Conservation (phyloP, 2,329 filamentous ascomycete genomes). For the Fusarium aywerte region DNA sequence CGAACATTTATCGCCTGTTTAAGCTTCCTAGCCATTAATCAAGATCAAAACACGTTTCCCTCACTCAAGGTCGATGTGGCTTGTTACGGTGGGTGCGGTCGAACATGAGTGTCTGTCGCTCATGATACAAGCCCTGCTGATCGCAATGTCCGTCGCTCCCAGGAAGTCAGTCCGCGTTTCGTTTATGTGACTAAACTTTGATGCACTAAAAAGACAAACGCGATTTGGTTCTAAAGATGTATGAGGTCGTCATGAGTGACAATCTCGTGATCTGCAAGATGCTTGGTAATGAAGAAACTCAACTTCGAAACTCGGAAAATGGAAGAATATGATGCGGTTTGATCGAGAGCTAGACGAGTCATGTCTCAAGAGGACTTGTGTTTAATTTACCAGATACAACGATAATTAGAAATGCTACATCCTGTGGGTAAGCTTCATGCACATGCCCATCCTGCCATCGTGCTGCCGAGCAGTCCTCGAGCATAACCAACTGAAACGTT, state of each 20-base stretch:
- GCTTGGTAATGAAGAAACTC: neutral
- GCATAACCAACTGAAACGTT: neutral
- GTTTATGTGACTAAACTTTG: neutral
- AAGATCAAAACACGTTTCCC: neutral
- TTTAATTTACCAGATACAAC: neutral
- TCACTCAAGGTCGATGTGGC: too few species aligned
- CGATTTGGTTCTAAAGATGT: neutral
- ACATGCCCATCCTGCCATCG: neutral
- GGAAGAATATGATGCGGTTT: neutral
- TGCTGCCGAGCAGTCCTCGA: neutral
- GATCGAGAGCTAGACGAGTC: neutral
- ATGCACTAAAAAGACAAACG: neutral
- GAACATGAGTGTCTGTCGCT: neutral
- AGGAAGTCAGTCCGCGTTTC: too few species aligned
- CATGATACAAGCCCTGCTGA: neutral
- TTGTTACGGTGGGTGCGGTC: neutral
- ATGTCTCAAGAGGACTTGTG: too few species aligned
- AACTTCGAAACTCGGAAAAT: neutral
- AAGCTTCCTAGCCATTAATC: neutral
- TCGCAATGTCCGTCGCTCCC: neutral
- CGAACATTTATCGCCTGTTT: neutral
- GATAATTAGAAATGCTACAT: neutral
- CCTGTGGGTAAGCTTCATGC: neutral
- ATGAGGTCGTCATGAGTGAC: neutral
- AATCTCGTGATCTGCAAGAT: neutral